Evolutionary conservation across 331 rosid genomes (phyloP).

Genomic region (Dryas integrifolia): DNA sequence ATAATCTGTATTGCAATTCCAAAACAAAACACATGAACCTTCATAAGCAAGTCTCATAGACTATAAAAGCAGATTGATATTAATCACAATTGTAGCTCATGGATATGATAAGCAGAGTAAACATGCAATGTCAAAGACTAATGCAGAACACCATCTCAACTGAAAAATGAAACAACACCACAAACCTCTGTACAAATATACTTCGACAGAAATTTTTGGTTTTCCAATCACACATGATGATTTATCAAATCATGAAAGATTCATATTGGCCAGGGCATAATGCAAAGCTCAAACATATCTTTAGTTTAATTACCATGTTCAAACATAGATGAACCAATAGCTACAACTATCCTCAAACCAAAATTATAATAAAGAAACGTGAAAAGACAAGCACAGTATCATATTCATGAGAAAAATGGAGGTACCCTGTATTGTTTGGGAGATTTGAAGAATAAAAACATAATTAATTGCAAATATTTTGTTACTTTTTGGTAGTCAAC

Average conservation of each 20-base stretch:
- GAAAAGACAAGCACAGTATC: not conserved
- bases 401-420: constrained; percentile 8
- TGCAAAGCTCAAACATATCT: too few relatives aligned
- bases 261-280: too few relatives aligned
- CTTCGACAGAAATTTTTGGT: not conserved
- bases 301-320: not conserved
- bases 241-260: not conserved
- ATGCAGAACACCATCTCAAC: not conserved
- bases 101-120: not conserved
- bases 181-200: not conserved
- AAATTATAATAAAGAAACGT: not conserved
- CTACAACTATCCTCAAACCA: not conserved
- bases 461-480: not conserved
- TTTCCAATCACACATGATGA: not conserved
- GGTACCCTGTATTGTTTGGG: not conserved
- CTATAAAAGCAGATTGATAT: not conserved
- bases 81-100: not conserved
- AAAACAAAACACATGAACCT: constrained; percentile 7
- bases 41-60: not conserved
- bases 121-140: not conserved
- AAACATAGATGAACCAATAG: not conserved
- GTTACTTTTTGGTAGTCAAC: not conserved
- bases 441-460: not conserved
- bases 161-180: not conserved
- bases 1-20: constrained; percentile 52